phyloP scores from a whole-genome alignment of 345 rosid species.

The Rhizophora mangle region DNA sequence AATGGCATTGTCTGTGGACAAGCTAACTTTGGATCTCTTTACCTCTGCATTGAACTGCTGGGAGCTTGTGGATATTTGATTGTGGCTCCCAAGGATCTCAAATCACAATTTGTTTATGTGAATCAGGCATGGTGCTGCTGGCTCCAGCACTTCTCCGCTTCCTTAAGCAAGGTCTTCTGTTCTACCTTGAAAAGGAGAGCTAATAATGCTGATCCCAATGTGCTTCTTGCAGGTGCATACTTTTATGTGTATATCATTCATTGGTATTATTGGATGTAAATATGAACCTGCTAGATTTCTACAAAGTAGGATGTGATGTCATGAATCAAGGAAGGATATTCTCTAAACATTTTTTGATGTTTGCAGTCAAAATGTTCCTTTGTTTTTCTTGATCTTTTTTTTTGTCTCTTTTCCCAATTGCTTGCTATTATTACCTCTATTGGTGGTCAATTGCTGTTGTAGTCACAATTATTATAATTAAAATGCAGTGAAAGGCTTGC shows the following conservation, averaged over 20 bases:
- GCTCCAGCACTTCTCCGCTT: slow-evolving; percentile 44
- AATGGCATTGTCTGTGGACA: slow-evolving; percentile 29
- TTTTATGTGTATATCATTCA: slow-evolving; percentile 8
- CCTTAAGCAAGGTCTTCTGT: slow-evolving; percentile 46
- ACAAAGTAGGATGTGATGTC: background rate
- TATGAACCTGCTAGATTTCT: slow-evolving; percentile 1
- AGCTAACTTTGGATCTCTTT: slow-evolving; percentile 59
- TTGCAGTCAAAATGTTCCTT: no score
- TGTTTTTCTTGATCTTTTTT: background rate
- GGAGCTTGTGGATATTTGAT: slow-evolving; percentile 62
- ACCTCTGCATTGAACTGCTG: slow-evolving; percentile 66
- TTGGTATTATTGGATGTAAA: background rate
- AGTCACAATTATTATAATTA: slow-evolving; percentile 12
- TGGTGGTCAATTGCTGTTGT: background rate
- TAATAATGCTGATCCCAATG: slow-evolving; percentile 29
- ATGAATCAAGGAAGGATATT: no score
- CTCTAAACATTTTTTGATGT: no score
- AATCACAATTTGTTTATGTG: slow-evolving; percentile 20
- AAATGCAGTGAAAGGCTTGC: slow-evolving; percentile 81
- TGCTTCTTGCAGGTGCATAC: slow-evolving; percentile 66
- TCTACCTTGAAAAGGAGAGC: slow-evolving; percentile 33
- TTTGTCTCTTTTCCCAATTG: background rate
- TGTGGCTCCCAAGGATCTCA: slow-evolving; percentile 25
- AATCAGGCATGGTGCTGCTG: slow-evolving; percentile 49
- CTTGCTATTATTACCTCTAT: slow-evolving; percentile 4